Conservation (phyloP, 768 basidiomycete species). For the Phlebiopsis flavidoalba region DNA sequence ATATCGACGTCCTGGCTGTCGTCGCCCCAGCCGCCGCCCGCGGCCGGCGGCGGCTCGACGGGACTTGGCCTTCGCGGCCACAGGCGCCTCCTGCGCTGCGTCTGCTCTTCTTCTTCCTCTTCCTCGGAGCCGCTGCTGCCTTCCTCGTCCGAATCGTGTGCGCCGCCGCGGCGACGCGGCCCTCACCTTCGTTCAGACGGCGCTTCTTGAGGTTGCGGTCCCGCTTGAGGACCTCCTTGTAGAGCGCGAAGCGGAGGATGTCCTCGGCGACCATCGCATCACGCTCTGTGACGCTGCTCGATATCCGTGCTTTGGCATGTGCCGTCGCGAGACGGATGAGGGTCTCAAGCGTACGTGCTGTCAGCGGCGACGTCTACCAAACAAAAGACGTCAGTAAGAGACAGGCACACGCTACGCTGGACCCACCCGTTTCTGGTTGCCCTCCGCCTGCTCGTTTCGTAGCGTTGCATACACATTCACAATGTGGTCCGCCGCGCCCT, state of each 20-base stretch:
- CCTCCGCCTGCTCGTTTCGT: conserved; percentile 88
- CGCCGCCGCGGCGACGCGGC: conserved; percentile 18
- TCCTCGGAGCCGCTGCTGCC: too few relatives aligned
- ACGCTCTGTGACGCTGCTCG: conserved; percentile 71
- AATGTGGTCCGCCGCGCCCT: conserved; percentile 92
- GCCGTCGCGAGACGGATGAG: conserved; percentile 97
- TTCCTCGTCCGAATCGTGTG: conserved; percentile 15
- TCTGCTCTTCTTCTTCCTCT: conserved; percentile 30
- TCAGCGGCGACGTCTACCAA: conserved; percentile 87
- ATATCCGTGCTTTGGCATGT: conserved; percentile 93
- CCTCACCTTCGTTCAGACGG: conserved; percentile 71
- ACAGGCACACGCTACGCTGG: background rate
- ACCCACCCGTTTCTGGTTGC: conserved; percentile 78
- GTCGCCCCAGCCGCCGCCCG: conserved; percentile 46
- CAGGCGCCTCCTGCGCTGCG: conserved; percentile 47
- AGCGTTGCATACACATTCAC: conserved; percentile 88
- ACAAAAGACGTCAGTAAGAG: conserved; percentile 1
- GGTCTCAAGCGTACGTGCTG: conserved; percentile 97
- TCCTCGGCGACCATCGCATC: conserved; percentile 91
- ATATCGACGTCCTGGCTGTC: conserved; percentile 64
- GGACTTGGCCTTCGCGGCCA: conserved; percentile 30
- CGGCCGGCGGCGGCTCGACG: conserved; percentile 32
- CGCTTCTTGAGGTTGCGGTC: conserved; percentile 60
- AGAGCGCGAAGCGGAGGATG: conserved; percentile 95
- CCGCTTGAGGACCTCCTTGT: conserved; percentile 92